A percentile compares a stretch with the other conserved stretches of the same genome.
Evolutionary conservation across 2,329 filamentous ascomycete species (phyloP).

Genomic region (Colletotrichum sublineola): DNA sequence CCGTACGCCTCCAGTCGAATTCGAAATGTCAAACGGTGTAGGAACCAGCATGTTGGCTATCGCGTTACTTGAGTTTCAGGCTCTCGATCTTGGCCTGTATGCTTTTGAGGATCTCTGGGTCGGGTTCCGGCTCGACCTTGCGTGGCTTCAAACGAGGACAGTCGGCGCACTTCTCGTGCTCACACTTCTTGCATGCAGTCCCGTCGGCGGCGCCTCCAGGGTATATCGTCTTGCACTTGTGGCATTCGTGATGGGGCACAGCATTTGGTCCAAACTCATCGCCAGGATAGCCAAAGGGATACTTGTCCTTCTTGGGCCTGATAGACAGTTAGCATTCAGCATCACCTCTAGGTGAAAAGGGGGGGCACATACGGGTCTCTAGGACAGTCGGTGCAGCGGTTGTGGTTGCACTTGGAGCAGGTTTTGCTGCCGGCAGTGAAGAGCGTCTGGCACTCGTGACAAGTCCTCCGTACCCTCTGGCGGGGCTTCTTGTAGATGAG

Average conservation of each 20-base stretch:
- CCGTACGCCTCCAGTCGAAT: conserved; percentile 35
- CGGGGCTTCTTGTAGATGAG: conserved; percentile 78
- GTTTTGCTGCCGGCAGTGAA: conserved; percentile 72
- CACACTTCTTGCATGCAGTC: conserved; percentile 70
- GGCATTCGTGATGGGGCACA: conserved; percentile 70
- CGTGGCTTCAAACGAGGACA: conserved; percentile 71
- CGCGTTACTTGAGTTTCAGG: conserved; percentile 51
- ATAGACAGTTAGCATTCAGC: conserved; percentile 25
- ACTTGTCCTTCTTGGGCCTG: conserved; percentile 76
- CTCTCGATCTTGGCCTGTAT: conserved; percentile 68
- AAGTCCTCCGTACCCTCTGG: conserved; percentile 80
- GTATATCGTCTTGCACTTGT: conserved; percentile 72
- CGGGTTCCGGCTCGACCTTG: conserved; percentile 71
- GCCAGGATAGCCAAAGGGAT: conserved; percentile 77
- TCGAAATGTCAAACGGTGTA: conserved; percentile 27
- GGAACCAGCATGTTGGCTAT: background rate
- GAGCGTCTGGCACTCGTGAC: conserved; percentile 78
- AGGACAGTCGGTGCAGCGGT: conserved; percentile 84
- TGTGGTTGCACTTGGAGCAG: conserved; percentile 78
- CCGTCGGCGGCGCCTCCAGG: conserved; percentile 63
- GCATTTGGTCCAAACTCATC: conserved; percentile 69
- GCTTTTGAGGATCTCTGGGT: conserved; percentile 70
- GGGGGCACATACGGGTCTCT: conserved; percentile 77
- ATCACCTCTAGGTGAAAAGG: background rate
- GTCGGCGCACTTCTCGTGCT: conserved; percentile 69